phyloP scores from a whole-genome alignment of 805 yeast species.

The Candida ipomoeae region DNA sequence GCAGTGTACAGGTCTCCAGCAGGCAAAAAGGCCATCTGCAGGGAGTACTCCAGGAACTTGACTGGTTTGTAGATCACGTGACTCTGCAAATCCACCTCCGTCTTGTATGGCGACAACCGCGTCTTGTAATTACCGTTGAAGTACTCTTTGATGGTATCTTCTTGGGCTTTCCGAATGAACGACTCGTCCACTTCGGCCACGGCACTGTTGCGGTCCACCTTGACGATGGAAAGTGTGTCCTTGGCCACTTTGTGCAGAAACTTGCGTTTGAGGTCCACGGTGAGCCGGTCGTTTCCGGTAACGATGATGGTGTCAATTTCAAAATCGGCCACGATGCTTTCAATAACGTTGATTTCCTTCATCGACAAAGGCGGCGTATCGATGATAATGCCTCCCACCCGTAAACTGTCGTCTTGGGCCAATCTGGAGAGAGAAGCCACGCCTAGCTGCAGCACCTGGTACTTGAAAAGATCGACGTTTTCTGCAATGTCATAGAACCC shows the following conservation, averaged over 20 bases:
- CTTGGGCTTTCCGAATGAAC: constrained; percentile 67
- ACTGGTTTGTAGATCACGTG: constrained; percentile 61
- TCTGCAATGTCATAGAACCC: constrained; percentile 62
- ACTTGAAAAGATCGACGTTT: constrained; percentile 54
- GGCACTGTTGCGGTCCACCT: constrained; percentile 71
- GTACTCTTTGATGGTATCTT: constrained; percentile 75
- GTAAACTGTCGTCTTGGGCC: constrained; percentile 43
- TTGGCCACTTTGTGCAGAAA: constrained; percentile 32
- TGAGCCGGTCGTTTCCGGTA: constrained; percentile 70
- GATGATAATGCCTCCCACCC: constrained; percentile 56
- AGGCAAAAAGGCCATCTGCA: constrained; percentile 38
- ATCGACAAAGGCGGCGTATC: constrained; percentile 68
- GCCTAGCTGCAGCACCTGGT: constrained; percentile 46
- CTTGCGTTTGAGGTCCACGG: constrained; percentile 57
- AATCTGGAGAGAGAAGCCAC: constrained; percentile 46
- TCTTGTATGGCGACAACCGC: constrained; percentile 79
- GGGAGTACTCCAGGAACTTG: constrained; percentile 33
- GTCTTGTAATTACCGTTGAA: constrained; percentile 74
- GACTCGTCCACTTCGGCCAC: constrained; percentile 69
- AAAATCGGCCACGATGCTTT: constrained; percentile 56
- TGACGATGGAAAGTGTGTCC: constrained; percentile 44
- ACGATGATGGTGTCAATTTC: constrained; percentile 59
- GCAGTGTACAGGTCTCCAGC: constrained; percentile 40
- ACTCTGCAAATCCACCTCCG: constrained; percentile 63
- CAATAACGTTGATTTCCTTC: constrained; percentile 49